Base-by-base conservation (phyloP, 805 yeast genomes). In the Candida awuae region DNA sequence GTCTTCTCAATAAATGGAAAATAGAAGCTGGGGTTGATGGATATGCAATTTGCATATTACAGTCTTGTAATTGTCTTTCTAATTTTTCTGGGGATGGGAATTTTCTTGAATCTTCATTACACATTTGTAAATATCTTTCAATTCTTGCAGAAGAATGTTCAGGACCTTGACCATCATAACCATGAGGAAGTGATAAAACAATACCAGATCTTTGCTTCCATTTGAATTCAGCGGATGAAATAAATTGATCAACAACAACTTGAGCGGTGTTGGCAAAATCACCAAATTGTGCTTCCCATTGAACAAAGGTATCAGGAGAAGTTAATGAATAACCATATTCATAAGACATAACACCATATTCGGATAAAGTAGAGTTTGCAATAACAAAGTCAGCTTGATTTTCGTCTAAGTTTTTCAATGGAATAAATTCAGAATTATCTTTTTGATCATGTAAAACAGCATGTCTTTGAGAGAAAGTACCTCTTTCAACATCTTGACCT, bases 211-310 rank as follows among this genome's bases (percentile, higher is more conserved):
- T 84, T 74, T 92, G 98, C 63, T 85, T 84, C 99, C 99, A 92
- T 70, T 92, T 92, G 51, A 88, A 77, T 70, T 92, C 99, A 63
- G 94, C 98, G 60, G 88, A 85, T 32, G 97, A 84, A 59, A 92
- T 76, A 63, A 92, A 92, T 71, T 92, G 98, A 65, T 92, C 99
- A 53, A 85, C 74, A 53, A 92, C 84, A 48, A 92, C 97, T 71
- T 92, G 98, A 15, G 97, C 98, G 51, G 97, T 92, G 75, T 92
- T 92, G 57, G 98, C 99, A 58, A 92, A 92, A 70, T 92, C 99
- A 77, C 99, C 99, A 55, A 92, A 92, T 72, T 92, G 99, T 42
- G 97, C 98, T 70, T 92, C 99, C 99, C 99, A 92, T 71, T 83
- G 81, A 37, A 90, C 97, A 43, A 85, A 76, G 39, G 96, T 92